Conservation (phyloP, 1,284 basidiomycete genomes). For the Trichosporon sp. region DNA sequence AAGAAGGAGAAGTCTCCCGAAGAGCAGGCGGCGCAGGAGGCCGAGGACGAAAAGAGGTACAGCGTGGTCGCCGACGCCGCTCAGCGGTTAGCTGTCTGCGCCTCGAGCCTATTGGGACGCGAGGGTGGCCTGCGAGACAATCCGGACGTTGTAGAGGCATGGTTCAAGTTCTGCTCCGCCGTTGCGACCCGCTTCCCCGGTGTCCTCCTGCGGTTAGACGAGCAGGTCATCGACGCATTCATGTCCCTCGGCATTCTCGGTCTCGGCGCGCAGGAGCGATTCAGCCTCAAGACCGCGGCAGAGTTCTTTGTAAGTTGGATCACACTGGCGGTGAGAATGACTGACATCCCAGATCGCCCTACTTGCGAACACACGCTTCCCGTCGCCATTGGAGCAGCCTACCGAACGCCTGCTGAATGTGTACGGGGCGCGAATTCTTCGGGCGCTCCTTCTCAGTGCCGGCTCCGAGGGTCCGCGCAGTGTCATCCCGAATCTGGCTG, state of each 20-base stretch:
- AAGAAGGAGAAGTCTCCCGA: slow-evolving; percentile 30
- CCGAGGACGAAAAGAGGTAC: slow-evolving; percentile 32
- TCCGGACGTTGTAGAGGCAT: slow-evolving; percentile 80
- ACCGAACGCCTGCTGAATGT: slow-evolving; percentile 55
- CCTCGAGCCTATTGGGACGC: slow-evolving; percentile 55
- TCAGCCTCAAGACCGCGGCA: slow-evolving; percentile 73
- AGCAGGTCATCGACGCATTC: slow-evolving; percentile 61
- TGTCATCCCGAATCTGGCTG: slow-evolving; percentile 73
- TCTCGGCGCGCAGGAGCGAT: slow-evolving; percentile 72
- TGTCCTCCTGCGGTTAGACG: slow-evolving; percentile 63
- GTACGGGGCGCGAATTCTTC: slow-evolving; percentile 61
- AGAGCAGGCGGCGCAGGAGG: slow-evolving; percentile 24
- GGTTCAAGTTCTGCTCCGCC: slow-evolving; percentile 64
- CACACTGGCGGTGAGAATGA: no score
- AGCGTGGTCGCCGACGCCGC: slow-evolving; percentile 50
- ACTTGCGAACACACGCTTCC: slow-evolving; percentile 44
- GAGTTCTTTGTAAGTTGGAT: slow-evolving; percentile 65
- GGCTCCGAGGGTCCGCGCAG: slow-evolving; percentile 74
- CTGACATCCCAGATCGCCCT: slow-evolving; percentile 35
- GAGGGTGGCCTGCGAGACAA: slow-evolving; percentile 63
- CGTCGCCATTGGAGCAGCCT: slow-evolving; percentile 38
- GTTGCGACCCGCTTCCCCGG: slow-evolving; percentile 66
- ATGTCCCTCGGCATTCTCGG: slow-evolving; percentile 66
- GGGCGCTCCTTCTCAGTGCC: slow-evolving; percentile 67
- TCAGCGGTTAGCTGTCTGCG: slow-evolving; percentile 59